Conservation (phyloP, 2,329 filamentous ascomycete species). For the Pseudocercospora cruenta region DNA sequence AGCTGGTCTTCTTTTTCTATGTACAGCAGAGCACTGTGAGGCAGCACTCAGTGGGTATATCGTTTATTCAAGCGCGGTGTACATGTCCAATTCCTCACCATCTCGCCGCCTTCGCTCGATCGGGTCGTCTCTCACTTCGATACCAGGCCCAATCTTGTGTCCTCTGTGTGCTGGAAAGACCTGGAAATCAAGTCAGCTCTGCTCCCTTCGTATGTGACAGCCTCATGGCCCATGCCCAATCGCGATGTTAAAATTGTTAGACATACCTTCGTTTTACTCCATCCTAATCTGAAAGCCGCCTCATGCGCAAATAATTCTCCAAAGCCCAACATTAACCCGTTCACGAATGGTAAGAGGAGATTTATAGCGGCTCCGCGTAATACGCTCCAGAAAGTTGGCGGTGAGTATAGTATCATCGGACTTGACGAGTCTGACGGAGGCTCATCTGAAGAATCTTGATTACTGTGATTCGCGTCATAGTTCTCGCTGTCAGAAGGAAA, state of each 20-base stretch:
- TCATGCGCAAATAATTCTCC: constrained; percentile 97
- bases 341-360: constrained; percentile 90
- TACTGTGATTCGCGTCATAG: constrained; percentile 63
- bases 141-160: constrained; percentile 75
- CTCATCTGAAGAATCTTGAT: constrained; percentile 58
- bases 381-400: constrained; percentile 84
- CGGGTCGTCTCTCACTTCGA: constrained; percentile 75
- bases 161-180: constrained; percentile 63
- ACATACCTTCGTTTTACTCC: constrained; percentile 90
- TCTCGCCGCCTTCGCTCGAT: constrained; percentile 57
- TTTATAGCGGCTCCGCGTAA: constrained; percentile 92
- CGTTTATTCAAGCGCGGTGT: constrained; percentile 68
- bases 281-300: constrained; percentile 87
- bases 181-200: constrained; percentile 40
- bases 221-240: not conserved
- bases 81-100: constrained; percentile 63
- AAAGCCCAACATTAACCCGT: constrained; percentile 97
- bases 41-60: not conserved
- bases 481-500: constrained; percentile 83
- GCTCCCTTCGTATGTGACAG: not conserved
- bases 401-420: constrained; percentile 82
- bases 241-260: too few relatives aligned
- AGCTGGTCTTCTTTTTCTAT: constrained; percentile 13
- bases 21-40: constrained; percentile 11
- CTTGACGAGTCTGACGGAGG: constrained; percentile 66